Conservation (phyloP, 2,329 filamentous ascomycete species). For the Teratosphaeriaceae sp. region DNA sequence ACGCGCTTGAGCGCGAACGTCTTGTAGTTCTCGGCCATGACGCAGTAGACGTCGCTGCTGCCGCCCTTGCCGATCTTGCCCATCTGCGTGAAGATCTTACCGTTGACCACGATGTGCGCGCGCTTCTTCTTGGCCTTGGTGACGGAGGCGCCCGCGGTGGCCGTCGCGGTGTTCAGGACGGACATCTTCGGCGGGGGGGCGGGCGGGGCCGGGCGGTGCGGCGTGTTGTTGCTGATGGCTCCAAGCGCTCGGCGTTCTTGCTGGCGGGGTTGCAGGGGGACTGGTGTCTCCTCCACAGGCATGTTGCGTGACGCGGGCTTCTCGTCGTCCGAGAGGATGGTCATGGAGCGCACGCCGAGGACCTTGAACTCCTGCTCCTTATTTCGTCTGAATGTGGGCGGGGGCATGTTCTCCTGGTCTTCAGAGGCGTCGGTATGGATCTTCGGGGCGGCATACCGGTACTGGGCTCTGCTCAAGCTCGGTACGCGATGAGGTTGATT, state of each 20-base stretch:
- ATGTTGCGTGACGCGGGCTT: slow-evolving; percentile 18
- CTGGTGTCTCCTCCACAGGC: slow-evolving; percentile 33
- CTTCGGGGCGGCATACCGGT: slow-evolving; percentile 42
- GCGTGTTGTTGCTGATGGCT: slow-evolving; percentile 60
- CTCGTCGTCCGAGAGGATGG: slow-evolving; percentile 44
- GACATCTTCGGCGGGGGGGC: slow-evolving; percentile 92
- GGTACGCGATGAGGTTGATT: slow-evolving; percentile 33
- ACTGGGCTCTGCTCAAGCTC: slow-evolving; percentile 34
- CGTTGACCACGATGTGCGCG: slow-evolving; percentile 81
- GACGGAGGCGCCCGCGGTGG: slow-evolving; percentile 70
- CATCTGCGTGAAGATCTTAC: slow-evolving; percentile 81
- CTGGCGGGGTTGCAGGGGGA: slow-evolving; percentile 24
- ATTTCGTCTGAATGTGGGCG: slow-evolving; percentile 58
- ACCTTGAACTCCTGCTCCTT: slow-evolving; percentile 51
- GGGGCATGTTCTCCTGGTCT: slow-evolving; percentile 81
- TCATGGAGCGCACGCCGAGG: slow-evolving; percentile 51
- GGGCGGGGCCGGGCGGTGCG: slow-evolving; percentile 67
- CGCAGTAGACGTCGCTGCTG: slow-evolving; percentile 89
- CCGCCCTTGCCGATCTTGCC: slow-evolving; percentile 89
- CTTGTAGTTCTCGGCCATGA: slow-evolving; percentile 94
- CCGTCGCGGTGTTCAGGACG: slow-evolving; percentile 83
- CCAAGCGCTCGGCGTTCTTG: slow-evolving; percentile 43
- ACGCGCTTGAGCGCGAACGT: slow-evolving; percentile 93
- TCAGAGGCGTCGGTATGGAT: slow-evolving; percentile 55
- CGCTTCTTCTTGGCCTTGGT: slow-evolving; percentile 70